Evolutionary conservation across 352 stramenopile species (phyloP), one percentile per base, ranked within the genome.

Genomic region (Phytophthora palmivora): DNA sequence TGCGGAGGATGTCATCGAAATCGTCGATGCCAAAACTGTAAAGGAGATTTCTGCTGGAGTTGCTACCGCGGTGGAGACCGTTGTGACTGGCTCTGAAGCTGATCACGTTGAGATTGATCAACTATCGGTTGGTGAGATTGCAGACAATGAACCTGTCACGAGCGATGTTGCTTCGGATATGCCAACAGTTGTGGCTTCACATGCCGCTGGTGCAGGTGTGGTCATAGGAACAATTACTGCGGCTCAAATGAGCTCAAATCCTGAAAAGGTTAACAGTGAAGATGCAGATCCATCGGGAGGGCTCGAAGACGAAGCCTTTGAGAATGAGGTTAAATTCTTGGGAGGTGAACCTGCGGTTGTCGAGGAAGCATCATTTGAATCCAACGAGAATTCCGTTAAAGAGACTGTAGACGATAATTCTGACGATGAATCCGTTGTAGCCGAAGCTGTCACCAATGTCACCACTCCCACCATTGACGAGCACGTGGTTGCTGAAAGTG

Each of bases 111-210:
- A 28, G 24, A 34, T 12, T 3, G 11, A 34, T 2, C 30, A 34
- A 10, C 30, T 10, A 10, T 34, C 10, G 30, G 24, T 28, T 3
- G 6, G 1, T 12, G 30, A 34, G 30, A 34, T 4, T 8, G 26
- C 4, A 9, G 26, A n/a, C n/a, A n/a, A 32, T 32, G n/a, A n/a
- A n/a, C n/a, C n/a, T n/a, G n/a, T n/a, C n/a, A n/a, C 24, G n/a
- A n/a, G n/a, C 6, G 8, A 41, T 49, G n/a, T 51, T 11, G 12
- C 49, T n/a, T 60, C 32, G 15, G 43, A 51, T 14, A 61, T 67
- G 49, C 48, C 58, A 6, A 18, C 37, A 1, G 61, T 67, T 18
- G 58, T 67, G 19, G 58, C 58, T 2, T 67, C 58, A 6, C 58
- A 57, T 36, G 50, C 58, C 45, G 56, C 37, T 19, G 48, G 43